phyloP scores from a whole-genome alignment of 2,329 filamentous ascomycete genomes.

The Ambrosiella xylebori region DNA sequence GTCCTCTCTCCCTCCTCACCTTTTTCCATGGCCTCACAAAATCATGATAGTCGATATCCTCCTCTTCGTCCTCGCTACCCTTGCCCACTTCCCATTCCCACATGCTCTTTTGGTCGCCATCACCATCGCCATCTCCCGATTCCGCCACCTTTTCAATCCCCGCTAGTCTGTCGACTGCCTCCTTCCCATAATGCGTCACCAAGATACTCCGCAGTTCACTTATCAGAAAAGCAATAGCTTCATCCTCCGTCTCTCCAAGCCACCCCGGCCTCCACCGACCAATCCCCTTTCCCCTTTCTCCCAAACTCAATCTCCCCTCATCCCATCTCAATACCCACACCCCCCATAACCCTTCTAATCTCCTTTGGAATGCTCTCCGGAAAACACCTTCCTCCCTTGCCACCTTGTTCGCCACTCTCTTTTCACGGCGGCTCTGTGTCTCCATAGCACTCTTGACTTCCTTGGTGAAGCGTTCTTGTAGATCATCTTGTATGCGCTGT shows the following conservation, averaged over 20 bases:
- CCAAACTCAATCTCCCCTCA: neutral
- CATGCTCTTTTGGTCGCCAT: conserved; percentile 6
- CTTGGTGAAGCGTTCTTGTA: conserved; percentile 7
- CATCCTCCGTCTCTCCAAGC: conserved; percentile 1
- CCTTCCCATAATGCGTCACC: conserved; percentile 10
- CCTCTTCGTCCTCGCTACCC: conserved; percentile 6
- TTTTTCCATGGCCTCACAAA: conserved; percentile 13
- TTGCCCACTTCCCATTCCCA: conserved; percentile 12
- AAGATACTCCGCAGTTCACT: conserved; percentile 3
- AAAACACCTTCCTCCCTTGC: conserved; percentile 11
- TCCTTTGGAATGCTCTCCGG: conserved; percentile 4
- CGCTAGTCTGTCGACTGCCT: conserved; percentile 4
- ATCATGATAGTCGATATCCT: conserved; percentile 13
- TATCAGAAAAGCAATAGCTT: neutral
- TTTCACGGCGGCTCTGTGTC: conserved; percentile 8
- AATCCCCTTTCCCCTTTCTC: neutral
- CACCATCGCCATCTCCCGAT: neutral
- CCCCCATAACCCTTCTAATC: conserved; percentile 8
- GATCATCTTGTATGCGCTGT: conserved; percentile 11
- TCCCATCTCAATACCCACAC: conserved; percentile 12
- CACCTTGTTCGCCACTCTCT: conserved; percentile 8
- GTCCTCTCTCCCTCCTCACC: neutral
- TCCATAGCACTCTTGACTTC: conserved; percentile 4
- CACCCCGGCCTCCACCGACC: conserved; percentile 8
- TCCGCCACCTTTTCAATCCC: neutral